Evolutionary conservation across 2,329 filamentous ascomycete genomes (phyloP).

Genomic region (Alternaria sp.): DNA sequence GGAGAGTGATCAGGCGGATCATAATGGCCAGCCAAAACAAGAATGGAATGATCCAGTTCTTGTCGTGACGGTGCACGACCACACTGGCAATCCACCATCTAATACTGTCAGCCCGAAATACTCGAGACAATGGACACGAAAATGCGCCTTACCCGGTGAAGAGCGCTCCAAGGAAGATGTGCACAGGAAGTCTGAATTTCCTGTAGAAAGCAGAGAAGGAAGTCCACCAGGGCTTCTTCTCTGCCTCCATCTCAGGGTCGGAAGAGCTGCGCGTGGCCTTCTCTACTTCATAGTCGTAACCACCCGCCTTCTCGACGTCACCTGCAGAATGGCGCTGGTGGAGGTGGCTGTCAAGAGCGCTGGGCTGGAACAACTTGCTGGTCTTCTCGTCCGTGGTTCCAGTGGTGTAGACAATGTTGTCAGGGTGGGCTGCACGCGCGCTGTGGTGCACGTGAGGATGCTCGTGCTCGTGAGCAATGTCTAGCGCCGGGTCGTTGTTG

Average conservation of each 20-base stretch:
- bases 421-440: conserved; percentile 38
- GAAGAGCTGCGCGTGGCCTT: conserved; percentile 49
- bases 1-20: conserved; percentile 76
- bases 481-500: conserved; percentile 50
- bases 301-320: conserved; percentile 47
- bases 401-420: conserved; percentile 45
- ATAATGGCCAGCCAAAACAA: conserved; percentile 79
- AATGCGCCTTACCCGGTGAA: conserved; percentile 60
- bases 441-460: conserved; percentile 52
- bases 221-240: conserved; percentile 30
- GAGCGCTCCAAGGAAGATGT: conserved; percentile 55
- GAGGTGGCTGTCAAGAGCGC: conserved; percentile 51
- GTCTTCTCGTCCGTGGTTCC: conserved; percentile 48
- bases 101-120: conserved; percentile 29
- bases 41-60: conserved; percentile 86
- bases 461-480: conserved; percentile 49
- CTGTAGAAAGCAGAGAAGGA: conserved; percentile 33
- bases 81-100: conserved; percentile 81
- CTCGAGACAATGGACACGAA: conserved; percentile 8
- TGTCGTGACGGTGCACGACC: conserved; percentile 73
- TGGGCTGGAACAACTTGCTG: conserved; percentile 45
- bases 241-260: conserved; percentile 27
- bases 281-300: conserved; percentile 49
- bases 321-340: conserved; percentile 43
- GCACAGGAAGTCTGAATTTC: conserved; percentile 54